Percentiles rank a stretch among this genome's conserved stretches.
phyloP scores from a whole-genome alignment of 768 basidiomycete genomes.

The Paxillus ammoniavirescens region DNA sequence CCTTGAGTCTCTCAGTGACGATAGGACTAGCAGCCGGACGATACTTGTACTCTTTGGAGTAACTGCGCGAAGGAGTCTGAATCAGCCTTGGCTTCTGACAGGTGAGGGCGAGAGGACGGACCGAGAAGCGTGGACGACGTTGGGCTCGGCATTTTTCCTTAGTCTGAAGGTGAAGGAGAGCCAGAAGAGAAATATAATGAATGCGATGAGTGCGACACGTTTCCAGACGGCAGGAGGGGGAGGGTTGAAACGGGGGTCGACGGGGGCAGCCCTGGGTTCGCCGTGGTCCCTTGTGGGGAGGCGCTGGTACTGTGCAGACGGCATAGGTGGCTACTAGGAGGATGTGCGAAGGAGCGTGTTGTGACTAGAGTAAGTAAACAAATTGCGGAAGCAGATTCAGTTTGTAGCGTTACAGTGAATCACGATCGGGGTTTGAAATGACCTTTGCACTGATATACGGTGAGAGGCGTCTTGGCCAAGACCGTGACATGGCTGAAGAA shows the following conservation, averaged over 20 bases:
- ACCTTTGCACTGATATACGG: background rate
- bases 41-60: constrained; percentile 79
- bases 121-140: constrained; percentile 65
- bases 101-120: constrained; percentile 29
- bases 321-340: constrained; percentile 1
- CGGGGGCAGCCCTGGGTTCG: background rate
- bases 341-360: background rate
- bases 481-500: constrained; percentile 11
- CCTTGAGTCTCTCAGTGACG: constrained; percentile 72
- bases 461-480: background rate
- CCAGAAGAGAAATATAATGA: constrained; percentile 45
- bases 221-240: constrained; percentile 46
- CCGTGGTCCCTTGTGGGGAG: background rate
- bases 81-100: background rate
- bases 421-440: constrained; percentile 24
- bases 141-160: constrained; percentile 30
- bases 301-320: constrained; percentile 1
- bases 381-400: background rate
- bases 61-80: constrained; percentile 43
- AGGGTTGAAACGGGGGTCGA: constrained; percentile 35
- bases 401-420: background rate
- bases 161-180: constrained; percentile 35
- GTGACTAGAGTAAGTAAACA: background rate
- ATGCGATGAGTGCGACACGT: constrained; percentile 42
- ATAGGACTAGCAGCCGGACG: constrained; percentile 84